phyloP scores from a whole-genome alignment of 441 rosid genomes.

The Croton setiger region DNA sequence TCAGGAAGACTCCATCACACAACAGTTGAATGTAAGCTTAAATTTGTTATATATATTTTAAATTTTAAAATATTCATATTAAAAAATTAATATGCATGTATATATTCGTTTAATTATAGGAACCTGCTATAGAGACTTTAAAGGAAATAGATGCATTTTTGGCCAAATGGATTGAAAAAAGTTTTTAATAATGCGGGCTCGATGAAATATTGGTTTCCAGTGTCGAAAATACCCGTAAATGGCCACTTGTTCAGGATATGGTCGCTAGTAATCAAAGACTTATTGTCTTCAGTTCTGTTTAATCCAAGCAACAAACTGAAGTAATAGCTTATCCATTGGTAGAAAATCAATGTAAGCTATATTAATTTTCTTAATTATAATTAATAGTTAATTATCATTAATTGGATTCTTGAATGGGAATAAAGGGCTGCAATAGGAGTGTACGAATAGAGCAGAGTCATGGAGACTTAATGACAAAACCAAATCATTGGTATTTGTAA shows the following conservation, averaged over 20 bases:
- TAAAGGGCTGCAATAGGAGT: conserved; percentile 31
- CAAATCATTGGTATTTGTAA: conserved; percentile 39
- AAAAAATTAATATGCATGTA: no score
- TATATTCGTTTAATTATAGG: conserved; percentile 28
- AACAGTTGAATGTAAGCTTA: conserved; percentile 54
- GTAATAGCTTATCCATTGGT: conserved; percentile 87
- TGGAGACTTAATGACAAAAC: conserved; percentile 29
- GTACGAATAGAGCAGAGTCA: conserved; percentile 42
- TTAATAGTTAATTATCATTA: not conserved
- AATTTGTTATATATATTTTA: no score
- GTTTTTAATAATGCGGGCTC: conserved; percentile 65
- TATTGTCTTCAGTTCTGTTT: conserved; percentile 64
- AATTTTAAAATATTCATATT: no score
- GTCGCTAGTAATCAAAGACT: conserved; percentile 61
- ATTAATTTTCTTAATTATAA: no score
- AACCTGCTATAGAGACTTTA: conserved; percentile 56
- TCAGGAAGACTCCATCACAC: conserved; percentile 62
- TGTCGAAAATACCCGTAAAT: conserved; percentile 54
- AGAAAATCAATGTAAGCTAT: conserved; percentile 62
- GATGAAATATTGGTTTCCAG: conserved; percentile 76
- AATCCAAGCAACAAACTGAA: conserved; percentile 63
- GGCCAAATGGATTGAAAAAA: conserved; percentile 56
- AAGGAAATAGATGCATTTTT: conserved; percentile 65
- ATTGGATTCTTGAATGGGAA: conserved; percentile 33
- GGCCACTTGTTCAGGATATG: conserved; percentile 82